Base-by-base conservation (phyloP, 345 rosid species). In the Hypericum androsaemum region DNA sequence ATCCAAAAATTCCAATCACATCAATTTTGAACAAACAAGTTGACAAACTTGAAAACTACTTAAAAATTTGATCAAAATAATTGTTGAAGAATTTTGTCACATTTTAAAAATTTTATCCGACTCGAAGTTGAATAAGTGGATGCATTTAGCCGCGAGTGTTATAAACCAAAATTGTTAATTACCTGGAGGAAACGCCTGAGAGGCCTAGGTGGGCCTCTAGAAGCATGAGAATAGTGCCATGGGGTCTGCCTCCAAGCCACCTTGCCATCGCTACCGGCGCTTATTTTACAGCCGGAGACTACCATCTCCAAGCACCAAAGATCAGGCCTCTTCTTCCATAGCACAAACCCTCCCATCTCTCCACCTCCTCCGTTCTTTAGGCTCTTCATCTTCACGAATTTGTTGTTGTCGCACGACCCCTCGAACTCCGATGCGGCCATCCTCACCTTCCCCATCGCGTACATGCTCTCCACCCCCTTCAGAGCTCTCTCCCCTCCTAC, bases 231-330 rank as follows among this genome's bases (percentile, higher is more conserved):
- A 61, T 79, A 88, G 59, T 84, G 96, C 94, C 94, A 88, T 10
- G 96, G 96, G 5, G 89, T 87, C 74, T 90, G 96, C 50, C 84
- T 76, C 98, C 98, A 87, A 15, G 92, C 86, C 17, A 87, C 76
- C 61, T 77, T 81, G 2, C 96, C 98, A 49, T 90, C 96, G 68
- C 96, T 82, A 7, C 96, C 98, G 0, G 96, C 96, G 59, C 95
- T 87, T 16, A 90, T 78, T 69, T 90, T 90, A 69, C 80, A 81
- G 0, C 98, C 95, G 0, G 96, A 79, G 39, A 81, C 95, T 41
- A 90, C 86, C 50, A 87, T 67, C 73, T 90, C 98, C 67, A 90
- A 66, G 74, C 92, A 79, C 98, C 98, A 90, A 16, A 84, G 75
- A 14, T 78, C 89, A 7, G 83, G 77, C 67, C 82, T 73, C 69